Percentiles rank a stretch among this genome's conserved stretches.
These are phyloP conservation scores for Entomortierella beljakovae DNA, from an alignment of 192 early-diverging fungal genomes.

Conservation along the genomic window DNA sequence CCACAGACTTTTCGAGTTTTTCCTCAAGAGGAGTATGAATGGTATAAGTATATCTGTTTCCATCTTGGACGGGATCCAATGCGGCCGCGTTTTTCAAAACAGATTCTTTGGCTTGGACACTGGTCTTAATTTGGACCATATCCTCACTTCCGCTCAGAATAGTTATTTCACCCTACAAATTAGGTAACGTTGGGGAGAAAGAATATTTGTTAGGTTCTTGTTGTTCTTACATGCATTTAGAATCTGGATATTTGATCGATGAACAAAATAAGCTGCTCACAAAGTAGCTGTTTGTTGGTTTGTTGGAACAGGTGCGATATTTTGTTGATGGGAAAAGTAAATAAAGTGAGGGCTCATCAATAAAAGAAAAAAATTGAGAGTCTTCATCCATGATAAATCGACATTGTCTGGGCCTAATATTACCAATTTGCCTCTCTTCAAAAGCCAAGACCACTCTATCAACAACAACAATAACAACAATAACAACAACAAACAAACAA, in stretches of 20 bases:
- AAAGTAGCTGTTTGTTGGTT: neutral
- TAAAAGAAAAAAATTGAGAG: neutral
- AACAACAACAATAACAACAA: too few relatives aligned
- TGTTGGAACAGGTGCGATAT: too few relatives aligned
- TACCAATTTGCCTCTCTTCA: neutral
- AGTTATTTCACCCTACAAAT: conserved; percentile 46
- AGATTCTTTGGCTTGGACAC: conserved; percentile 51
- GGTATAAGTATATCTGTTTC: conserved; percentile 44
- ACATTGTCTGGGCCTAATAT: neutral
- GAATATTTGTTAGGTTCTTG: conserved; percentile 1
- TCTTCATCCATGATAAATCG: neutral
- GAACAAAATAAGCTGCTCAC: neutral
- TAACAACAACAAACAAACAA: neutral
- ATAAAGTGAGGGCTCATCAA: conserved; percentile 10
- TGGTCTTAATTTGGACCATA: conserved; percentile 47
- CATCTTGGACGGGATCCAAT: conserved; percentile 43
- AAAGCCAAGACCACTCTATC: too few relatives aligned
- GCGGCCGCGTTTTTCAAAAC: conserved; percentile 51
- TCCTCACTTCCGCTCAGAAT: conserved; percentile 51
- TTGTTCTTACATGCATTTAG: too few relatives aligned
- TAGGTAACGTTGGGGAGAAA: too few relatives aligned
- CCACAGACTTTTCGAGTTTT: conserved; percentile 18
- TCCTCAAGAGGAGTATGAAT: conserved; percentile 43
- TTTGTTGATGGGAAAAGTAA: conserved; percentile 16
- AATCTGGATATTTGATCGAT: too few relatives aligned